Evolutionary conservation across 2,329 filamentous ascomycete genomes (phyloP), one percentile per base, ranked within the genome.

Genomic region (Exserohilum rostratum): DNA sequence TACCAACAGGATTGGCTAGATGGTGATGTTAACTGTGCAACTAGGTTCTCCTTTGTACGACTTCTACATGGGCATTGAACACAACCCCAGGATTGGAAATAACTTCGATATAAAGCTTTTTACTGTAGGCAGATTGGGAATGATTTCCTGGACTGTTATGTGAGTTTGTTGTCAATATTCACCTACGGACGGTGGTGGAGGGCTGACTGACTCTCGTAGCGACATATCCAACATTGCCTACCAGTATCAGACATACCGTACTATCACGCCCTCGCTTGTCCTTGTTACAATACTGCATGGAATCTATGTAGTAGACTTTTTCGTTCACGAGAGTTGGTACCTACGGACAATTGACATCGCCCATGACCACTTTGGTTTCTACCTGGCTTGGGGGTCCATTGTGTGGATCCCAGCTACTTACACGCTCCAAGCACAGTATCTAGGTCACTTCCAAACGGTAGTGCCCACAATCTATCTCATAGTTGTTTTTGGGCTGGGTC

Each of bases 171-270:
- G 17, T 38, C 15, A 38, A 38, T 38, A 38, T 38, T n/a, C 17
- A 38, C 35, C 35, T 38, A 17, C 35, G 15, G 35, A 38, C 35
- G 35, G 5, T 38, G 34, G 12, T 35, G 15, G 35, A 38, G 15
- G 20, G 35, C 35, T 18, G 35, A 38, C 35, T 38, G n/a, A 38
- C 35, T 38, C 35, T 38, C 35, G 7, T 38, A 38, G 35, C 35
- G 35, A 38, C 35, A 38, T 38, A 38, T 38, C 35, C n/a, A 38
- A 38, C 35, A 38, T 38, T 38, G 35, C 35, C 35, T 38, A 38
- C 35, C 35, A 38, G 15, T 38, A 38, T 38, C 35, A 38, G 35
- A 38, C 35, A 38, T 20, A 38, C 35, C 15, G 15, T 38, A 20
- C 17, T 38, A 38, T 38, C 35, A 38, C 35, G 35, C 35, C 35